Percentiles rank a stretch among this genome's conserved stretches.
These are phyloP conservation scores for Andrographis paniculata DNA, from an alignment of 305 asterid genomes.

Conservation along the genomic window DNA sequence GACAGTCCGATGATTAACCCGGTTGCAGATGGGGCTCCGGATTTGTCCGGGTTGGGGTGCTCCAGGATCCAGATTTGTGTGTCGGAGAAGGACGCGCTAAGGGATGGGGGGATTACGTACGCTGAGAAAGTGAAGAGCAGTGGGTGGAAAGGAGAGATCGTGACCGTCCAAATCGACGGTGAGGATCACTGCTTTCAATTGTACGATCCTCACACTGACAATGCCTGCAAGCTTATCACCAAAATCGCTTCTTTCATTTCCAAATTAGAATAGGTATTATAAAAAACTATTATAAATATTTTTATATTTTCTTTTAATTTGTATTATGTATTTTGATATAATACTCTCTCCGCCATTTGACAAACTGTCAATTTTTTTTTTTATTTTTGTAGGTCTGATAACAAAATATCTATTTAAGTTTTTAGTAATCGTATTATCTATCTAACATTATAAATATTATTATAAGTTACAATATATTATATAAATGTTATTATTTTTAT, in stretches of 20 bases:
- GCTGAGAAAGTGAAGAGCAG: neutral
- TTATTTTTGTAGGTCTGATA: too few species aligned
- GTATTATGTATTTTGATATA: too few species aligned
- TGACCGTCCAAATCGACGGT: neutral
- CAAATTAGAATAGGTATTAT: too few species aligned
- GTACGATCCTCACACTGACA: neutral
- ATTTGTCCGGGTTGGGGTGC: neutral
- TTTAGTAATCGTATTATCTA: too few species aligned
- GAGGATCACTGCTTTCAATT: slow-evolving; percentile 2
- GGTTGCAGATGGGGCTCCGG: neutral
- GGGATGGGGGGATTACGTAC: neutral
- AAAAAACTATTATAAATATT: too few species aligned
- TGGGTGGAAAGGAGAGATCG: slow-evolving; percentile 6
- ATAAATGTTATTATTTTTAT: too few species aligned
- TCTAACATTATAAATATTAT: too few species aligned
- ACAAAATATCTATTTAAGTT: too few species aligned
- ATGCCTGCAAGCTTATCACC: neutral
- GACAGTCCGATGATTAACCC: slow-evolving; percentile 19
- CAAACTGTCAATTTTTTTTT: too few species aligned
- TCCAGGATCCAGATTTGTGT: neutral
- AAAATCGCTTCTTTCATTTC: slow-evolving; percentile 3
- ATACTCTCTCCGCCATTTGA: too few species aligned
- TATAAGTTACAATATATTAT: too few species aligned
- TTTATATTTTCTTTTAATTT: too few species aligned
- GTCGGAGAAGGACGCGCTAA: slow-evolving; percentile 1